Conservation (phyloP, 306 rosid species). For the Sicyos edulis region DNA sequence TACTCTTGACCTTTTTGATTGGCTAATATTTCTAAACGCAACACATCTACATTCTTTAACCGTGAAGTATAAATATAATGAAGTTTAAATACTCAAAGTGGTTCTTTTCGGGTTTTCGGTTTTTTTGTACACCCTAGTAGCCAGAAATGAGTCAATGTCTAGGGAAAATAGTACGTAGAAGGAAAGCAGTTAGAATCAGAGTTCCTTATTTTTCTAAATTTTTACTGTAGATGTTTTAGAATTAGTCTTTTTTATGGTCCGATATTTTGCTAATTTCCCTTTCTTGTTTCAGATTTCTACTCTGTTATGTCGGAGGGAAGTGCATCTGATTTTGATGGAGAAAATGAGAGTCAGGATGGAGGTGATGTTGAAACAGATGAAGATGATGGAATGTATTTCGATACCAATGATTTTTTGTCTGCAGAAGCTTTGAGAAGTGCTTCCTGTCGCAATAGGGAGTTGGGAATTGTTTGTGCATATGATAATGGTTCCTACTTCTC, state of each 20-base stretch:
- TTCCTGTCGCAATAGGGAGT: constrained; percentile 79
- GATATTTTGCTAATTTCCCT: background rate
- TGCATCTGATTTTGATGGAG: constrained; percentile 74
- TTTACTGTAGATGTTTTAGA: background rate
- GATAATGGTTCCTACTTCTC: constrained; percentile 56
- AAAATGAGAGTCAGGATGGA: constrained; percentile 95
- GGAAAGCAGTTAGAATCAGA: too few species aligned
- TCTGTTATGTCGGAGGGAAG: constrained; percentile 96
- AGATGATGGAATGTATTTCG: constrained; percentile 78
- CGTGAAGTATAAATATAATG: background rate
- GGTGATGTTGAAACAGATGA: too few species aligned
- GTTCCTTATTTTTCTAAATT: background rate
- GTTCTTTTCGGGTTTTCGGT: background rate
- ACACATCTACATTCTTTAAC: background rate
- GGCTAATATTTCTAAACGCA: background rate
- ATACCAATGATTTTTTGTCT: constrained; percentile 61
- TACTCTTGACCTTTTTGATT: constrained; percentile 17
- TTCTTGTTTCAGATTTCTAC: constrained; percentile 63
- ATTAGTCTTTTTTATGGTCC: background rate
- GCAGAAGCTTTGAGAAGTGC: constrained; percentile 88
- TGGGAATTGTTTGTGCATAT: constrained; percentile 46
- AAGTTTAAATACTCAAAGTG: background rate
- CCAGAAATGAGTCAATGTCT: background rate
- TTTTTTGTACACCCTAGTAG: background rate
- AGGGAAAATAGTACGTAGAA: too few species aligned